Conservation (phyloP, 805 yeast species). For the Tetrapisispora nanseiensis region DNA sequence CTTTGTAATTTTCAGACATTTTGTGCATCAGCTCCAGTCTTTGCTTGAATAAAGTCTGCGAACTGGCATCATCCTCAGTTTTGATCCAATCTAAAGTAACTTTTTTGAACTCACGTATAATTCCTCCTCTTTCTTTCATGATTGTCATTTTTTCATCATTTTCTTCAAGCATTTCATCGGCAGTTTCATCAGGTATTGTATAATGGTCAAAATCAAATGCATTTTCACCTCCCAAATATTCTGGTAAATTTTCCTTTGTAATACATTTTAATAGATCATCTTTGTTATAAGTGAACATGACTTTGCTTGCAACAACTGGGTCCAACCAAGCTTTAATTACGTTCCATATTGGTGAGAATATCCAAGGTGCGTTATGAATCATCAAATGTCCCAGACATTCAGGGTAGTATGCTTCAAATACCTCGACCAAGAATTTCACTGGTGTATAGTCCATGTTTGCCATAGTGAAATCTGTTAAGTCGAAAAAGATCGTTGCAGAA, state of each 20-base stretch:
- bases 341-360: constrained; percentile 88
- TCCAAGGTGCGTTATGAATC: constrained; percentile 93
- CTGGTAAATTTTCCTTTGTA: constrained; percentile 49
- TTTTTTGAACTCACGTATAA: constrained; percentile 45
- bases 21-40: constrained; percentile 43
- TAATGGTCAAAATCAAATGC: constrained; percentile 50
- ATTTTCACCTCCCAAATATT: constrained; percentile 57
- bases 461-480: constrained; percentile 73
- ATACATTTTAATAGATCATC: constrained; percentile 59
- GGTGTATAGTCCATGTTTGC: constrained; percentile 87
- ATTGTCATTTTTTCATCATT: constrained; percentile 37
- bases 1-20: constrained; percentile 52
- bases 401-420: constrained; percentile 92
- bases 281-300: constrained; percentile 61
- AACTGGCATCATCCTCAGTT: constrained; percentile 42
- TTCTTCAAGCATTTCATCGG: constrained; percentile 40
- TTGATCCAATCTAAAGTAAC: constrained; percentile 74
- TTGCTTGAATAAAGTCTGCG: constrained; percentile 26
- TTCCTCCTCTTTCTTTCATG: constrained; percentile 42
- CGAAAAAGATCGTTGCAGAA: constrained; percentile 78
- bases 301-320: constrained; percentile 87
- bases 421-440: constrained; percentile 74
- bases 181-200: constrained; percentile 46
- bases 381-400: constrained; percentile 78
- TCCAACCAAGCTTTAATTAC: constrained; percentile 87